Percentiles rank a stretch among this genome's conserved stretches.
These are phyloP conservation scores for Tuber melanosporum DNA, from an alignment of 495 filamentous ascomycete species.

Conservation along the genomic window DNA sequence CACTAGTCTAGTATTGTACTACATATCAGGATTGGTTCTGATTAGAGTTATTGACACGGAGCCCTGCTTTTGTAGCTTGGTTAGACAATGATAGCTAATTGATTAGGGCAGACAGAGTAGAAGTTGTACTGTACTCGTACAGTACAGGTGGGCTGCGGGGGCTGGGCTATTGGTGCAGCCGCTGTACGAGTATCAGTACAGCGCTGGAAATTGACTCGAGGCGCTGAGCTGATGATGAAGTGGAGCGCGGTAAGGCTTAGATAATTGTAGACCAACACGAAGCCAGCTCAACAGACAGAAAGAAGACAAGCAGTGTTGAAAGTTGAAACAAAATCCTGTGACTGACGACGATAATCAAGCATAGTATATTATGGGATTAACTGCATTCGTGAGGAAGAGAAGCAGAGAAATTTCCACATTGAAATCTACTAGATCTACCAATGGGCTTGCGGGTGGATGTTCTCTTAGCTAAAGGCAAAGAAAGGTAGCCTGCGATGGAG, in stretches of 20 bases:
- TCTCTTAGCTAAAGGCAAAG: not conserved
- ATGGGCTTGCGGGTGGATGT: not conserved
- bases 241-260: not conserved
- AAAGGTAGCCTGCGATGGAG: not conserved
- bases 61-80: not conserved
- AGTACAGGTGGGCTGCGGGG: not conserved
- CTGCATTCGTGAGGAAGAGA: not conserved
- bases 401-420: not conserved
- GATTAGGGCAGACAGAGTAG: not conserved
- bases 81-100: not conserved
- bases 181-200: not conserved
- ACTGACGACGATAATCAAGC: not conserved
- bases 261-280: not conserved
- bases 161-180: not conserved
- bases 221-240: not conserved
- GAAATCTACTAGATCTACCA: not conserved
- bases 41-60: not conserved
- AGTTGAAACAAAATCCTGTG: not conserved
- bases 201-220: not conserved
- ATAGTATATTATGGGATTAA: not conserved
- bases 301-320: not conserved
- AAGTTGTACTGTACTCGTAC: too few relatives aligned
- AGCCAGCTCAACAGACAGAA: not conserved
- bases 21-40: not conserved
- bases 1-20: not conserved